Base-by-base conservation (phyloP, 2,329 filamentous ascomycete species). In the Colletotrichum agaves region DNA sequence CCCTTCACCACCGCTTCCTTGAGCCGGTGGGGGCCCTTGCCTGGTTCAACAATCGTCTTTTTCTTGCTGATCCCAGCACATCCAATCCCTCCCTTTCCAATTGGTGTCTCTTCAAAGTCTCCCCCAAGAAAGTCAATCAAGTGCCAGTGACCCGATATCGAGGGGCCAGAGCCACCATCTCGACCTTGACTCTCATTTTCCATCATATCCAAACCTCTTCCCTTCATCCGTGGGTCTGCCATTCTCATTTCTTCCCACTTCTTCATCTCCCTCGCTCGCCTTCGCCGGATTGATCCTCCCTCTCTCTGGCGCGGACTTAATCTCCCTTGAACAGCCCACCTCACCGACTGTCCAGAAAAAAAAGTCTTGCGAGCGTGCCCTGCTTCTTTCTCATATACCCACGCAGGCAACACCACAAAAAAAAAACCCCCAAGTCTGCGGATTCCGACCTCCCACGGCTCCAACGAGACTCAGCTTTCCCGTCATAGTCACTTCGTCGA, bases 41-140 rank as follows among this genome's bases (percentile, higher is more conserved):
- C 58, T 69, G 62, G 69, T 71, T 71, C 69, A 71, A 71, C 69
- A 71, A 63, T 71, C 69, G 55, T 60, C 56, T 63, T 71, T 71
- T 69, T 58, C 53, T 53, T 61, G 61, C 41, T 57, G 52, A 57
- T 59, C 61, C 67, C 56, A 47, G 59, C 47, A 37, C 37, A 59
- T 64, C 67, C 60, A 63, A 63, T 67, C 64, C 46, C 53, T 52
- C 41, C 53, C 65, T 23, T 60, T 53, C 61, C 47, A 43, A 17
- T 17, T 64, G 46, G 46, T 64, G 43, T 63, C 65, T 57, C 63
- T 57, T 58, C 60, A 67, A 63, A 57, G 44, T 57, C 60, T 53
- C 64, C 55, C 65, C 65, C 61, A 68, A 68, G 61, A 68, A 68
- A 68, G 62, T 67, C 66, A 69, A 69, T 69, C 63, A 67, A 67